These are phyloP conservation scores for Fusarium scirpi DNA, from an alignment of 2,329 filamentous ascomycete genomes.

Conservation along the genomic window DNA sequence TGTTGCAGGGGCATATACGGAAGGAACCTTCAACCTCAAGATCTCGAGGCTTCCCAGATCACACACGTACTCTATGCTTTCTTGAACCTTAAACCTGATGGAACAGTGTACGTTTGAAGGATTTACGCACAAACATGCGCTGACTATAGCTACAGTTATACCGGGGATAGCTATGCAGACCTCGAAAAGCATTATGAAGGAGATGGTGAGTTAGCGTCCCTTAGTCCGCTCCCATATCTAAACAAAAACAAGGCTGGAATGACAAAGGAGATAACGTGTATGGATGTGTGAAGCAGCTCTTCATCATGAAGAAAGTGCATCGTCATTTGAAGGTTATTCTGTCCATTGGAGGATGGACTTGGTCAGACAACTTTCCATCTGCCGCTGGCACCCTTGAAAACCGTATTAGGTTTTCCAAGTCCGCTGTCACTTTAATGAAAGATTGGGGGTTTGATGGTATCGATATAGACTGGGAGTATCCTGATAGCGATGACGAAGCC, in stretches of 20 bases:
- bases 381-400: constrained; percentile 25
- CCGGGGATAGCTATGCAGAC: constrained; percentile 78
- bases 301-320: constrained; percentile 30
- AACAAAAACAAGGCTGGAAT: constrained; percentile 17
- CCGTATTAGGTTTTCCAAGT: constrained; percentile 28
- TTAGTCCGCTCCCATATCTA: neutral
- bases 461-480: constrained; percentile 38
- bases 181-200: constrained; percentile 72
- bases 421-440: constrained; percentile 33
- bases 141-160: constrained; percentile 56
- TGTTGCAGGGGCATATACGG: constrained; percentile 23
- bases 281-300: constrained; percentile 37
- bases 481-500: constrained; percentile 19
- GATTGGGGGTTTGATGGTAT: constrained; percentile 37
- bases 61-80: constrained; percentile 87
- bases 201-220: constrained; percentile 63
- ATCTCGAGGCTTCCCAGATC: constrained; percentile 60
- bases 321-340: constrained; percentile 35
- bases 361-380: constrained; percentile 32
- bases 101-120: constrained; percentile 71
- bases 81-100: constrained; percentile 77
- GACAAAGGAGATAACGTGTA: constrained; percentile 23
- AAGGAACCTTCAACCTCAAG: constrained; percentile 47
- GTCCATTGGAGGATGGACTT: constrained; percentile 35
- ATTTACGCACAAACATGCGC: neutral